phyloP scores from a whole-genome alignment of 495 filamentous ascomycete genomes.

The Achaetomiella virescens region DNA sequence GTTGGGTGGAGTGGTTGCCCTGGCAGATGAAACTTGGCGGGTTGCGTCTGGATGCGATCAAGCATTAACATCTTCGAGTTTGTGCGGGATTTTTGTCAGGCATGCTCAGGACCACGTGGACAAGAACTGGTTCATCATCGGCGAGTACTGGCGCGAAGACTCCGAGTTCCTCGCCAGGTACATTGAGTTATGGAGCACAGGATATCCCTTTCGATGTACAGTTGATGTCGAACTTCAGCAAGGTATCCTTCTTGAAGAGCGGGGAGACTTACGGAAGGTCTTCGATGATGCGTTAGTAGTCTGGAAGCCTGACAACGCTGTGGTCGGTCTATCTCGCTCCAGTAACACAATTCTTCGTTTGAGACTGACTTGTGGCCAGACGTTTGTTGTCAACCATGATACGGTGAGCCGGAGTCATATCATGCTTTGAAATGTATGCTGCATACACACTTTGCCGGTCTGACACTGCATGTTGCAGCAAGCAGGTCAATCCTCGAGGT shows the following conservation, averaged over 20 bases:
- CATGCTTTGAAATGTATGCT: too few species aligned
- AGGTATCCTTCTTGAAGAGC: slow-evolving; percentile 38
- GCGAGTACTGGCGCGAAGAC: slow-evolving; percentile 67
- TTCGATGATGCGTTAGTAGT: slow-evolving; percentile 57
- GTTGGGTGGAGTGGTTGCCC: slow-evolving; percentile 64
- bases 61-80: slow-evolving; percentile 67
- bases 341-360: neutral
- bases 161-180: slow-evolving; percentile 49
- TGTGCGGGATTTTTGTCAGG: slow-evolving; percentile 43
- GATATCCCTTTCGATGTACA: slow-evolving; percentile 63
- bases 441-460: neutral
- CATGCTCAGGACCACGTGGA: slow-evolving; percentile 44
- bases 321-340: slow-evolving; percentile 28
- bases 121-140: slow-evolving; percentile 58
- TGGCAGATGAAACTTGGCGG: slow-evolving; percentile 54
- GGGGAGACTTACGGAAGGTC: slow-evolving; percentile 45
- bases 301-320: slow-evolving; percentile 53
- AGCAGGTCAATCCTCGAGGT: slow-evolving; percentile 26
- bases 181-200: slow-evolving; percentile 53
- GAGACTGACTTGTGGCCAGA: slow-evolving; percentile 14
- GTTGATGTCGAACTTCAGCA: slow-evolving; percentile 58
- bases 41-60: slow-evolving; percentile 66
- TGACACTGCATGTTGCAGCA: slow-evolving; percentile 12
- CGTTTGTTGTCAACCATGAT: slow-evolving; percentile 52
- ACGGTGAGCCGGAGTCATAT: slow-evolving; percentile 53